Percentiles rank a stretch among this genome's conserved stretches.
These are phyloP conservation scores for Suillus lakei DNA, from an alignment of 768 basidiomycete species.

Conservation along the genomic window DNA sequence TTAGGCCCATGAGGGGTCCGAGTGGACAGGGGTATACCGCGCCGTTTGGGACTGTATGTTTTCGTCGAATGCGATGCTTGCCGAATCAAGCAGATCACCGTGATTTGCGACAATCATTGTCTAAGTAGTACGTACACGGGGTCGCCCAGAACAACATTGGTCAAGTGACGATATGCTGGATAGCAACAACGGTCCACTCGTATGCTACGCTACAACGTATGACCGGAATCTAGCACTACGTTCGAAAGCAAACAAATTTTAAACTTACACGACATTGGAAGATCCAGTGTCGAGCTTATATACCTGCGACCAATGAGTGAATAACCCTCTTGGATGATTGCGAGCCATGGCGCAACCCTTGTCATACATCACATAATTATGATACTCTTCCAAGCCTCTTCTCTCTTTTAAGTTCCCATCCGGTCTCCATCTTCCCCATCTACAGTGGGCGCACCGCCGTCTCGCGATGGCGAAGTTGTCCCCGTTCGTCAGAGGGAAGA, in stretches of 20 bases:
- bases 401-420: constrained; percentile 82
- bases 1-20: background rate
- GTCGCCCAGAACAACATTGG: constrained; percentile 90
- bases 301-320: constrained; percentile 4
- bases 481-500: constrained; percentile 72
- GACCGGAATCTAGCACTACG: background rate
- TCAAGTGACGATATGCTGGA: constrained; percentile 92
- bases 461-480: constrained; percentile 74
- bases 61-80: background rate
- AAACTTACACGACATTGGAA: constrained; percentile 72
- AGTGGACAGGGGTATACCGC: background rate
- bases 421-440: constrained; percentile 66
- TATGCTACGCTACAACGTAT: constrained; percentile 76
- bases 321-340: background rate
- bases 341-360: too few species aligned
- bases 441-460: constrained; percentile 44
- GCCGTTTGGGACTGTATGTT: background rate
- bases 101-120: constrained; percentile 46
- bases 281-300: background rate
- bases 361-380: constrained; percentile 99
- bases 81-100: background rate
- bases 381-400: constrained; percentile 88
- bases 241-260: too few species aligned
- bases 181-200: constrained; percentile 92
- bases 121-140: constrained; percentile 89